phyloP scores from a whole-genome alignment of 2,329 filamentous ascomycete genomes.

The Shiraia bambusicola region DNA sequence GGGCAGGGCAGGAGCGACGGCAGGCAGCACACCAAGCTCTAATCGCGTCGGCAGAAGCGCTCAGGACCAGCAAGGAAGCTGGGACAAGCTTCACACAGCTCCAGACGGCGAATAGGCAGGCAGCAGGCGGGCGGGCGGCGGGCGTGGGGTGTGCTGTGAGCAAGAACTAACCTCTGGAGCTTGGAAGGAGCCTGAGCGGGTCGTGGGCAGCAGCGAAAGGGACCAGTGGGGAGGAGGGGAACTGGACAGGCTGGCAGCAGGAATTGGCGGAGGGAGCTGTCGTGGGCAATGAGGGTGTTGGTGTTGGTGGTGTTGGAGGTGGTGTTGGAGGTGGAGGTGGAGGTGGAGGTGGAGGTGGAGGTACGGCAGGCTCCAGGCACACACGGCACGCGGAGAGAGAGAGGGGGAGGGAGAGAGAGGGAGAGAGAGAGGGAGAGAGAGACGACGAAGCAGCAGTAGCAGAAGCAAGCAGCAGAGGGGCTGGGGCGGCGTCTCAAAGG shows the following conservation, averaged over 20 bases:
- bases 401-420: no score
- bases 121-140: slow-evolving; percentile 15
- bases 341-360: slow-evolving; percentile 15
- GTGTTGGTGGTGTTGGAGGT: no score
- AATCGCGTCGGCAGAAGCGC: neutral
- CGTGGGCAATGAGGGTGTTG: neutral
- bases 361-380: slow-evolving; percentile 33
- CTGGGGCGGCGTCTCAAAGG: slow-evolving; percentile 31
- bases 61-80: slow-evolving; percentile 1
- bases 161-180: slow-evolving; percentile 31
- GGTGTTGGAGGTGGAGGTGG: neutral
- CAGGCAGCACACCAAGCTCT: slow-evolving; percentile 2
- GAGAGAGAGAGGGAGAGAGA: no score
- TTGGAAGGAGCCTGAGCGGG: slow-evolving; percentile 14
- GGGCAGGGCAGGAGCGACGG: slow-evolving; percentile 3
- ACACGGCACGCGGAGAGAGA: slow-evolving; percentile 18
- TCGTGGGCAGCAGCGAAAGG: slow-evolving; percentile 9
- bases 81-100: slow-evolving; percentile 11
- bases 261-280: slow-evolving; percentile 2
- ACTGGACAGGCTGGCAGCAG: slow-evolving; percentile 9
- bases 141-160: slow-evolving; percentile 13
- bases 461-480: slow-evolving; percentile 24
- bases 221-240: slow-evolving; percentile 7
- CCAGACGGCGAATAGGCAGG: slow-evolving; percentile 16
- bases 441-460: slow-evolving; percentile 10